Evolutionary conservation across 768 basidiomycete species (phyloP).

Genomic region (Mycena venus): DNA sequence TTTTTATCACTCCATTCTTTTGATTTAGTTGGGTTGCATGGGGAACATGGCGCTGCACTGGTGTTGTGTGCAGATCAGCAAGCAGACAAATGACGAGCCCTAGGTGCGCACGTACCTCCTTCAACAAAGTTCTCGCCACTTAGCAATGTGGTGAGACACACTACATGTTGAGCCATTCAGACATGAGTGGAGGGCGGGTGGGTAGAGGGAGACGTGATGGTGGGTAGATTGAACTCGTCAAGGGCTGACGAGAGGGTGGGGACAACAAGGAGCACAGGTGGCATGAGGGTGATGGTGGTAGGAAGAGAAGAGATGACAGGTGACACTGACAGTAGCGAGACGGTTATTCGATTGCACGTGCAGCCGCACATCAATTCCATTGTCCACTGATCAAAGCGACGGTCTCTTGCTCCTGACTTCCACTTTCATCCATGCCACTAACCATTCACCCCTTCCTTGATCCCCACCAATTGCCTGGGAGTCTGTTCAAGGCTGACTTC

Average conservation of each 20-base stretch:
- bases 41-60: neutral
- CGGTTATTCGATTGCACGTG: too few relatives aligned
- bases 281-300: neutral
- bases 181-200: neutral
- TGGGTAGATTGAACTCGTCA: neutral
- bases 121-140: neutral
- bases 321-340: neutral
- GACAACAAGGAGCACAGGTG: constrained; percentile 2
- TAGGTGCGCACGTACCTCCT: neutral
- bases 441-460: too few relatives aligned
- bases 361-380: too few relatives aligned
- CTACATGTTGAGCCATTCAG: neutral
- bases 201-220: too few relatives aligned
- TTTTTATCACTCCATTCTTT: neutral
- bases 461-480: too few relatives aligned
- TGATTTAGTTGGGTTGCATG: neutral
- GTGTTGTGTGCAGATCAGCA: neutral
- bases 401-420: too few relatives aligned
- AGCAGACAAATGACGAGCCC: neutral
- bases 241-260: neutral
- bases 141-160: neutral
- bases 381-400: too few relatives aligned
- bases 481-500: too few relatives aligned
- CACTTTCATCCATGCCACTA: too few relatives aligned
- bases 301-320: neutral